Percentiles rank a stretch among this genome's conserved stretches.
These are phyloP conservation scores for Lipomyces orientalis DNA, from an alignment of 805 yeast genomes.

Conservation along the genomic window DNA sequence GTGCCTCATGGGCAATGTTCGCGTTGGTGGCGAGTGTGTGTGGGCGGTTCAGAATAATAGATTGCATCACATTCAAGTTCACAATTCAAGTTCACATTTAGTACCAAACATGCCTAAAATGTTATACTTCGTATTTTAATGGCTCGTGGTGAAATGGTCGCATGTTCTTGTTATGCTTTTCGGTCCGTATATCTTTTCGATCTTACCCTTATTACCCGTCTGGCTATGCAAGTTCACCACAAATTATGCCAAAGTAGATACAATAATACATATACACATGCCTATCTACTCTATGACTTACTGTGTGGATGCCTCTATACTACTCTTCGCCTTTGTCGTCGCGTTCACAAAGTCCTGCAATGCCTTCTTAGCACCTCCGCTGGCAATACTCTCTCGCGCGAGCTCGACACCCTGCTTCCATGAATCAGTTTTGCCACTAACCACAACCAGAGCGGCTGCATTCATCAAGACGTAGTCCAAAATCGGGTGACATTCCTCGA, in stretches of 20 bases:
- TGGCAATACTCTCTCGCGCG: constrained; percentile 70
- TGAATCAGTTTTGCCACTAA: constrained; percentile 64
- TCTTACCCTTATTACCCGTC: too few species aligned
- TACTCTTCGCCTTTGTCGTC: constrained; percentile 31
- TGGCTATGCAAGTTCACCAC: too few species aligned
- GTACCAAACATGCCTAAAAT: not conserved
- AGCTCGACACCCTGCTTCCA: constrained; percentile 80
- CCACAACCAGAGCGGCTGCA: constrained; percentile 83
- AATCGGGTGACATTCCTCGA: constrained; percentile 57
- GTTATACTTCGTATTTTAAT: not conserved
- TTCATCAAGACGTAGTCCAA: constrained; percentile 91
- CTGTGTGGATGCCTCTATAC: constrained; percentile 6
- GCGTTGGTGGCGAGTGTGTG: not conserved
- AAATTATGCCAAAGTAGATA: not conserved
- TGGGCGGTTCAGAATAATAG: not conserved
- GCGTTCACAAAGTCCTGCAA: constrained; percentile 60
- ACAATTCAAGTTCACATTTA: too few species aligned
- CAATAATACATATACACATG: not conserved
- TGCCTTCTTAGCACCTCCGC: constrained; percentile 70
- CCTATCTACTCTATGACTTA: too few species aligned
- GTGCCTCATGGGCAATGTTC: constrained; percentile 56
- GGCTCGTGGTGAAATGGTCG: not conserved
- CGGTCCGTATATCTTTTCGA: too few species aligned
- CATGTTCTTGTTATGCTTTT: too few species aligned
- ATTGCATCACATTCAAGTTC: too few species aligned